Percentiles rank a stretch among this genome's conserved stretches.
Evolutionary conservation across 176 grass and related monocot species (phyloP).

Genomic region (Triticum timopheevii): DNA sequence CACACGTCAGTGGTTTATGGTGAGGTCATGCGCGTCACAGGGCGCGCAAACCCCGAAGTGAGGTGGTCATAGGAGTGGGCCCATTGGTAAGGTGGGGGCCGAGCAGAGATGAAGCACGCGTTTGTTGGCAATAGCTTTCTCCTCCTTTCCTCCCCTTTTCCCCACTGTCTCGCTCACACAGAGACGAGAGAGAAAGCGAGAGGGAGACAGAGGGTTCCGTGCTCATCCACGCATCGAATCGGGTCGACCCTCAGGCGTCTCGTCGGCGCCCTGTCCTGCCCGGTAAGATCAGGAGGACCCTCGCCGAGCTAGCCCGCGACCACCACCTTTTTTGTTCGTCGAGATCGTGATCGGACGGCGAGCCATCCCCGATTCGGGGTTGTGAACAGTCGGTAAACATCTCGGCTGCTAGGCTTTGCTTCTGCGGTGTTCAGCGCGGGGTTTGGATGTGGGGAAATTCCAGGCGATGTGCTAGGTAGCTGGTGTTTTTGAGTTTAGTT

Average conservation of each 20-base stretch:
- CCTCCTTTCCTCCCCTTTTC: neutral
- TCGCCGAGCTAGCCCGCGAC: neutral
- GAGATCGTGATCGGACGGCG: neutral
- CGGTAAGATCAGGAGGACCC: conserved; percentile 32
- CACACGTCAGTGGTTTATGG: too few relatives aligned
- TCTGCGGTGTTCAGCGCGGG: neutral
- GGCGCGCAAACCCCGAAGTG: neutral
- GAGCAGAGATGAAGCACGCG: conserved; percentile 36
- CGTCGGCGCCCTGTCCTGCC: neutral
- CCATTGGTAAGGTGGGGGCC: conserved; percentile 36
- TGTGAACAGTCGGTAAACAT: neutral
- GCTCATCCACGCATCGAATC: conserved; percentile 37
- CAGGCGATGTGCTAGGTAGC: neutral
- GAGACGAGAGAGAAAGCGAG: neutral
- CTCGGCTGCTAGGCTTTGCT: neutral
- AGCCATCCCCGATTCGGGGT: neutral
- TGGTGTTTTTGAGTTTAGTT: neutral
- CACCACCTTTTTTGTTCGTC: neutral
- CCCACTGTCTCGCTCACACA: neutral
- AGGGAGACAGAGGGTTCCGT: conserved; percentile 26
- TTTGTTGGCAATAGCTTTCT: conserved; percentile 14
- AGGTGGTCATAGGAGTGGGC: neutral
- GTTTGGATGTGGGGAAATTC: neutral
- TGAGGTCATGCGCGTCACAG: too few relatives aligned
- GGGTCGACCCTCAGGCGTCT: neutral